Conservation (phyloP, 768 basidiomycete genomes). For the Tremella mesenterica region DNA sequence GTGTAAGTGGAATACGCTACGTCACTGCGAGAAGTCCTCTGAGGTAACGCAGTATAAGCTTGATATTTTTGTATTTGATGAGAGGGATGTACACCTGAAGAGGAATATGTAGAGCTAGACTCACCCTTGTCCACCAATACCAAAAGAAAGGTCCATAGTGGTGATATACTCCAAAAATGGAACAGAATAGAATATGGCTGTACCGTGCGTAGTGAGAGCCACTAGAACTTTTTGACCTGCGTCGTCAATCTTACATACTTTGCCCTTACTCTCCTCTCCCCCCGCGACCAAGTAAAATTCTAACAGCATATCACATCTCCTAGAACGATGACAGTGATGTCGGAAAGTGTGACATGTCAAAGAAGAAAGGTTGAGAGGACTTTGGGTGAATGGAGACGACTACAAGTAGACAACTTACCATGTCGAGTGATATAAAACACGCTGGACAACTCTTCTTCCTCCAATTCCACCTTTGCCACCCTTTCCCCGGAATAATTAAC, state of each 20-base stretch:
- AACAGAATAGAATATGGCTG: conserved; percentile 35
- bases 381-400: not conserved
- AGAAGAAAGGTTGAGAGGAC: too few relatives aligned
- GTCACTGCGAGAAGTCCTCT: not conserved
- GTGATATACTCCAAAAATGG: conserved; percentile 39
- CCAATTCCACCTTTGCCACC: conserved; percentile 61
- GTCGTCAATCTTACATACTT: not conserved
- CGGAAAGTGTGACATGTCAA: not conserved
- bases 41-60: too few relatives aligned
- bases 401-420: conserved; percentile 47
- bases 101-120: not conserved
- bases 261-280: not conserved
- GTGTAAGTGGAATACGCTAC: not conserved
- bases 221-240: conserved; percentile 40
- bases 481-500: conserved; percentile 59
- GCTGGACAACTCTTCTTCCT: conserved; percentile 52
- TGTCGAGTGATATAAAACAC: conserved; percentile 53
- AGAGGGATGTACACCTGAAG: not conserved
- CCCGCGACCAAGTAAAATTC: too few relatives aligned
- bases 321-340: too few relatives aligned
- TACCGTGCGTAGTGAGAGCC: conserved; percentile 34
- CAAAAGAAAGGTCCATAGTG: conserved; percentile 28
- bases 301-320: too few relatives aligned
- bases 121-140: conserved; percentile 20
- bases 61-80: not conserved